A percentile compares a stretch with the other conserved stretches of the same genome.
These are phyloP conservation scores for Phoma sp. DNA, from an alignment of 2,329 filamentous ascomycete species.

Conservation along the genomic window DNA sequence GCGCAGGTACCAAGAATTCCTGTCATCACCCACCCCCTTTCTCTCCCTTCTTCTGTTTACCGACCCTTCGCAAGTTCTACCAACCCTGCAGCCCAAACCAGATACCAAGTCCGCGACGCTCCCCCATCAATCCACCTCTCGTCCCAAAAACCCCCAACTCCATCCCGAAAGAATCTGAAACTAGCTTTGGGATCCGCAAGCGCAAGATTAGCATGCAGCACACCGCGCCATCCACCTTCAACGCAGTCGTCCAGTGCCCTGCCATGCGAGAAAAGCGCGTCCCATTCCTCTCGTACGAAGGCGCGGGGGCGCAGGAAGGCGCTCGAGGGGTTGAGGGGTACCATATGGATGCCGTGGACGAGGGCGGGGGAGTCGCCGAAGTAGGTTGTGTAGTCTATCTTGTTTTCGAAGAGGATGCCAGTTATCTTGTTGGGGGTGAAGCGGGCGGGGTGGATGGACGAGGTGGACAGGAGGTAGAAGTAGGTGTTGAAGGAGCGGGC, in stretches of 20 bases:
- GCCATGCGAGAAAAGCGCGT: slow-evolving; percentile 73
- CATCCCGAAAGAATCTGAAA: slow-evolving; percentile 75
- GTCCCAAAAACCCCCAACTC: slow-evolving; percentile 63
- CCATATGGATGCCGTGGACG: slow-evolving; percentile 82
- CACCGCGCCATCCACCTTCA: slow-evolving; percentile 80
- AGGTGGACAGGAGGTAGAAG: slow-evolving; percentile 77
- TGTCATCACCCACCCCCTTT: not conserved
- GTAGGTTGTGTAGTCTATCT: slow-evolving; percentile 86
- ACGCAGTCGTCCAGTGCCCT: slow-evolving; percentile 54
- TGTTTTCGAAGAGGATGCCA: slow-evolving; percentile 87
- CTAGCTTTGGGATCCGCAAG: slow-evolving; percentile 73
- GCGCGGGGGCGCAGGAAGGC: slow-evolving; percentile 68
- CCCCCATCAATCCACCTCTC: slow-evolving; percentile 78
- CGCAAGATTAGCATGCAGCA: slow-evolving; percentile 82
- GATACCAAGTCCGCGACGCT: slow-evolving; percentile 55
- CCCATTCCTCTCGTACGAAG: slow-evolving; percentile 74
- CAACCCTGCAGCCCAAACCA: slow-evolving; percentile 41
- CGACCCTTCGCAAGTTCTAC: slow-evolving; percentile 22
- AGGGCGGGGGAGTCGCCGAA: slow-evolving; percentile 72
- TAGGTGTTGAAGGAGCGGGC: slow-evolving; percentile 76
- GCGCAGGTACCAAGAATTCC: too few relatives aligned
- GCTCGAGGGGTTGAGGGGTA: slow-evolving; percentile 70
- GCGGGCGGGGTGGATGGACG: slow-evolving; percentile 73
- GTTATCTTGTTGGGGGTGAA: slow-evolving; percentile 80
- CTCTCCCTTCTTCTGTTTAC: not conserved